Evolutionary conservation across 805 yeast genomes (phyloP).

Genomic region (Debaryomyces hansenii): DNA sequence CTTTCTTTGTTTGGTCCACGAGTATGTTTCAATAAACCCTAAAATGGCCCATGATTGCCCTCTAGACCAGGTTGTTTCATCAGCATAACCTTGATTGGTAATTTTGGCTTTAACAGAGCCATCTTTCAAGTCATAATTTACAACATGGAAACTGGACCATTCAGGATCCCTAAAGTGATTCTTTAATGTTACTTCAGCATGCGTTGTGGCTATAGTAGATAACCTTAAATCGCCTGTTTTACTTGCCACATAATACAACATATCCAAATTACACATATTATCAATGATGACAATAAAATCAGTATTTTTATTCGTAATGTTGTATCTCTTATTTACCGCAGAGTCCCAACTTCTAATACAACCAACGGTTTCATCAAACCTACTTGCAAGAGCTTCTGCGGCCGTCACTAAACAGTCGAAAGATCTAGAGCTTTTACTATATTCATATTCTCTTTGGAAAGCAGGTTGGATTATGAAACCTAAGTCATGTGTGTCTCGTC

Average conservation of each 20-base stretch:
- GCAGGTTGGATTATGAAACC: slow-evolving; percentile 24
- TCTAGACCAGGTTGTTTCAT: slow-evolving; percentile 25
- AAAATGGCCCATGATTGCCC: slow-evolving; percentile 31
- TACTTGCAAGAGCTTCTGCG: slow-evolving; percentile 23
- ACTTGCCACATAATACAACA: slow-evolving; percentile 23
- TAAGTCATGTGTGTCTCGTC: slow-evolving; percentile 25
- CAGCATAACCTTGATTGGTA: slow-evolving; percentile 25
- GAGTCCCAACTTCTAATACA: slow-evolving; percentile 24
- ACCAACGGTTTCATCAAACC: slow-evolving; percentile 18
- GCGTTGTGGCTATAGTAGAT: slow-evolving; percentile 23
- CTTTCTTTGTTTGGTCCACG: slow-evolving; percentile 19
- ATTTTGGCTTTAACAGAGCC: slow-evolving; percentile 20
- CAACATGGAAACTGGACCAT: slow-evolving; percentile 21
- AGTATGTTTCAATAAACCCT: slow-evolving; percentile 24
- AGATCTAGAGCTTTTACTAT: slow-evolving; percentile 13
- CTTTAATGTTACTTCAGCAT: slow-evolving; percentile 25
- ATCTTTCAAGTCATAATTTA: slow-evolving; percentile 17
- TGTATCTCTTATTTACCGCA: slow-evolving; percentile 14
- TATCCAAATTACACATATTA: slow-evolving; percentile 17
- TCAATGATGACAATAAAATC: slow-evolving; percentile 26
- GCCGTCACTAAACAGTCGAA: slow-evolving; percentile 17
- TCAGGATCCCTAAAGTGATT: slow-evolving; percentile 18
- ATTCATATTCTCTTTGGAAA: slow-evolving; percentile 18
- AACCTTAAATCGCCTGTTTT: slow-evolving; percentile 21
- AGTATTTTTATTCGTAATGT: slow-evolving; percentile 9